Conservation (phyloP, 495 filamentous ascomycete species). For the Penicillium pancosmium region DNA sequence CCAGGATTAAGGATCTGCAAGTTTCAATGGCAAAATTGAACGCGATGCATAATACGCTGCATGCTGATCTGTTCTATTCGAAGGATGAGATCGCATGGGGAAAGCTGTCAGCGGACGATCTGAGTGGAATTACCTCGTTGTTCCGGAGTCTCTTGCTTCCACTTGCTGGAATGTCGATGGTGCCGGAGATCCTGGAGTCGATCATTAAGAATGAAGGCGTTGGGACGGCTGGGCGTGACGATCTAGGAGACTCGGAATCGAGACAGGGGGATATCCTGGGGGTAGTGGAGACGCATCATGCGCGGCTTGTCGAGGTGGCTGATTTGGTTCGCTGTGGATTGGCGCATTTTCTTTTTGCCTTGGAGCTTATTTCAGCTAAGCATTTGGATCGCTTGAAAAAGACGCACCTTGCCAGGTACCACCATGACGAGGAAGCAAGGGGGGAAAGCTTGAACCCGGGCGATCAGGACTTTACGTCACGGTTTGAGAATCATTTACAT, state of each 20-base stretch:
- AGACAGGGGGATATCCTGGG: conserved; percentile 39
- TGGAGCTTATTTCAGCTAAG: conserved; percentile 32
- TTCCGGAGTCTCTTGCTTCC: conserved; percentile 64
- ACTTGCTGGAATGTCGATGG: conserved; percentile 66
- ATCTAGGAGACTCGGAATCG: conserved; percentile 32
- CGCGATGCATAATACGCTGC: conserved; percentile 65
- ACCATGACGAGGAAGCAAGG: conserved; percentile 33
- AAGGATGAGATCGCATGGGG: conserved; percentile 73
- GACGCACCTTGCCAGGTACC: neutral
- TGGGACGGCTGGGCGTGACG: conserved; percentile 26
- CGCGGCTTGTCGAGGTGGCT: conserved; percentile 56
- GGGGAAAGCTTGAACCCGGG: conserved; percentile 23
- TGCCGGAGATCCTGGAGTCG: conserved; percentile 71
- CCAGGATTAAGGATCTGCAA: conserved; percentile 47
- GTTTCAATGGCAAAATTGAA: conserved; percentile 50
- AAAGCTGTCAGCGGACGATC: conserved; percentile 66
- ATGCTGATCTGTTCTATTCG: conserved; percentile 68
- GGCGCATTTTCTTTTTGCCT: conserved; percentile 28
- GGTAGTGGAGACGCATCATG: conserved; percentile 62
- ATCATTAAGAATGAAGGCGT: conserved; percentile 36
- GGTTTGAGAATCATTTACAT: conserved; percentile 23
- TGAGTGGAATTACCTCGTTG: conserved; percentile 55
- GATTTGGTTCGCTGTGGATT: conserved; percentile 35
- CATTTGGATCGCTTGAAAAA: conserved; percentile 23
- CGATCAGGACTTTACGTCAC: conserved; percentile 19